A percentile compares a stretch with the other conserved stretches of the same genome.
phyloP scores from a whole-genome alignment of 768 basidiomycete species.

The Mrakia hoshinonis region DNA sequence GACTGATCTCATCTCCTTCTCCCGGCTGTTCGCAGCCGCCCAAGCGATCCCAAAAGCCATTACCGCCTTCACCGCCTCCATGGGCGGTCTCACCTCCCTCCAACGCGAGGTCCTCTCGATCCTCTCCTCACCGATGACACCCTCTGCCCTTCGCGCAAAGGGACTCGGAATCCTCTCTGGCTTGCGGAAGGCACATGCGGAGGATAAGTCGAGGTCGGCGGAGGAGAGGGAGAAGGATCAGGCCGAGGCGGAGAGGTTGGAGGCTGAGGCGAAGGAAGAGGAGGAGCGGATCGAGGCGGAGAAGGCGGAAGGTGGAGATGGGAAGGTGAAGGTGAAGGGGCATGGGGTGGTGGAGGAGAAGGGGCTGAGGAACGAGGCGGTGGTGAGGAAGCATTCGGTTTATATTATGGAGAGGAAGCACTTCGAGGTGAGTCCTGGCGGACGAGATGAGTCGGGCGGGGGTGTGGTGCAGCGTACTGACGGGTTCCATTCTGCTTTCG shows the following conservation, averaged over 20 bases:
- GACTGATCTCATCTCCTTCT: background rate
- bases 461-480: background rate
- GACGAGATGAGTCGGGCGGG: background rate
- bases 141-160: slow-evolving; percentile 13
- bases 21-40: background rate
- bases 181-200: slow-evolving; percentile 9
- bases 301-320: background rate
- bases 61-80: slow-evolving; percentile 16
- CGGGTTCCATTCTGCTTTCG: background rate
- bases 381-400: slow-evolving; percentile 16
- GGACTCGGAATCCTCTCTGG: slow-evolving; percentile 17
- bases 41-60: slow-evolving; percentile 26
- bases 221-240: slow-evolving; percentile 2
- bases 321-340: background rate
- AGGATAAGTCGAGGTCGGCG: slow-evolving; percentile 2
- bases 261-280: background rate
- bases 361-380: background rate
- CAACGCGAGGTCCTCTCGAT: slow-evolving; percentile 26
- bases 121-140: slow-evolving; percentile 23
- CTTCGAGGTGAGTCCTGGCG: slow-evolving; percentile 16
- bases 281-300: background rate
- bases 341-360: slow-evolving; percentile 8
- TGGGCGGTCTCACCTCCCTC: slow-evolving; percentile 22
- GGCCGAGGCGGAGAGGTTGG: background rate
- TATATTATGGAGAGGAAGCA: slow-evolving; percentile 19